phyloP scores from a whole-genome alignment of 495 filamentous ascomycete genomes.

The Xylaria grammica region DNA sequence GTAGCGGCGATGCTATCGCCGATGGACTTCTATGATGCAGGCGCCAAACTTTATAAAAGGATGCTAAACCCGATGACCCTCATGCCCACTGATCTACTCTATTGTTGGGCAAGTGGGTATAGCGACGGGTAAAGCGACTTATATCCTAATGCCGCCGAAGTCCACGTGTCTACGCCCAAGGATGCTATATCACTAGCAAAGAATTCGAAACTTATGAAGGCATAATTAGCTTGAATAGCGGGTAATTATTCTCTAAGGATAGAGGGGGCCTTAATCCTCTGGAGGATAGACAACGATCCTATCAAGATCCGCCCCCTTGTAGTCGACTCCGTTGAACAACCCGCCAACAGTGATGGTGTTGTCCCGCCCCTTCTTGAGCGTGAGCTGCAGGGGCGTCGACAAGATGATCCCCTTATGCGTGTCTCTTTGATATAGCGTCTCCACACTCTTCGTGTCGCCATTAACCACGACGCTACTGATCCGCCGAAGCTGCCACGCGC shows the following conservation, averaged over 20 bases:
- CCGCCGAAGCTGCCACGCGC: slow-evolving; percentile 49
- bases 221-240: too few relatives aligned
- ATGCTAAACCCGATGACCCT: not conserved
- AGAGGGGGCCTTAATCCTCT: slow-evolving; percentile 26
- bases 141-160: not conserved
- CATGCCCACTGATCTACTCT: too few relatives aligned
- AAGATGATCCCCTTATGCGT: slow-evolving; percentile 54
- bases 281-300: slow-evolving; percentile 51
- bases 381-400: slow-evolving; percentile 45
- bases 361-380: slow-evolving; percentile 38
- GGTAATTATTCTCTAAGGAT: not conserved
- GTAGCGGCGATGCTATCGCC: slow-evolving; percentile 19
- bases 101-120: not conserved
- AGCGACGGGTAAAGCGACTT: not conserved
- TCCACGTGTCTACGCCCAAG: too few relatives aligned
- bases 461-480: slow-evolving; percentile 52
- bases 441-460: slow-evolving; percentile 37
- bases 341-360: slow-evolving; percentile 53
- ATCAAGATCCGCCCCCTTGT: slow-evolving; percentile 50
- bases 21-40: not conserved
- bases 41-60: not conserved
- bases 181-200: too few relatives aligned
- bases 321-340: slow-evolving; percentile 45
- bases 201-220: too few relatives aligned
- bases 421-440: slow-evolving; percentile 49